These are phyloP conservation scores for Paralagenidium karlingii DNA, from an alignment of 352 stramenopile species.

Conservation along the genomic window DNA sequence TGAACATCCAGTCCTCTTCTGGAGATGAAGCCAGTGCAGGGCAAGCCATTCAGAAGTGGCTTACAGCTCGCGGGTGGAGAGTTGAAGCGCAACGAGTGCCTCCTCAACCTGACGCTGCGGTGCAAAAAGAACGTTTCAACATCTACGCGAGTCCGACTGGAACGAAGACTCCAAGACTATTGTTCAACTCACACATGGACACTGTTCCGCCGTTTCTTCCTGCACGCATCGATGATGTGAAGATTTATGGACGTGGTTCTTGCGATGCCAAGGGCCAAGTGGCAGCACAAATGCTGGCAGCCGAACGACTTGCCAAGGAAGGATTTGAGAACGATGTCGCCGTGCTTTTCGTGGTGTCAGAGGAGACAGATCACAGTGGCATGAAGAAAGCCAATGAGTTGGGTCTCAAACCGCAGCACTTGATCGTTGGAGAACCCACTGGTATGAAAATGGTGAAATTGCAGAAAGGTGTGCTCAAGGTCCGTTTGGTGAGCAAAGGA, in stretches of 20 bases:
- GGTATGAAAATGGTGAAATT: constrained; percentile 69
- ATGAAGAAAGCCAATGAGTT: constrained; percentile 84
- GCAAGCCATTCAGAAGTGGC: constrained; percentile 46
- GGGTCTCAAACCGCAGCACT: constrained; percentile 42
- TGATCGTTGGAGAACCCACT: constrained; percentile 78
- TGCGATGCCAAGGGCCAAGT: constrained; percentile 80
- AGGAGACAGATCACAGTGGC: constrained; percentile 80
- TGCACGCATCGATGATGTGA: constrained; percentile 44
- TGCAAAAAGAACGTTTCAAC: constrained; percentile 61
- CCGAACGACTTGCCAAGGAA: constrained; percentile 44
- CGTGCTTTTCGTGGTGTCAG: constrained; percentile 76
- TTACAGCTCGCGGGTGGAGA: constrained; percentile 45
- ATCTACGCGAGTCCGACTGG: constrained; percentile 51
- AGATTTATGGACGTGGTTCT: constrained; percentile 61
- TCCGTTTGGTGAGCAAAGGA: constrained; percentile 55
- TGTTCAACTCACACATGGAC: constrained; percentile 85
- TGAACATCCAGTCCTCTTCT: constrained; percentile 59
- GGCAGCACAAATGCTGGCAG: constrained; percentile 69
- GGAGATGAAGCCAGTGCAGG: constrained; percentile 65
- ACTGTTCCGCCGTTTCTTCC: constrained; percentile 63
- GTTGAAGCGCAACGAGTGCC: constrained; percentile 64
- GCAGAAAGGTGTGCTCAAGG: constrained; percentile 81
- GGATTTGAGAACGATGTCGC: constrained; percentile 49
- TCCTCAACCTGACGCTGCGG: constrained; percentile 36
- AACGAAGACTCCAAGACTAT: constrained; percentile 33